Conservation (phyloP, 164 flowering plant species). For the Vitis labrusca region DNA sequence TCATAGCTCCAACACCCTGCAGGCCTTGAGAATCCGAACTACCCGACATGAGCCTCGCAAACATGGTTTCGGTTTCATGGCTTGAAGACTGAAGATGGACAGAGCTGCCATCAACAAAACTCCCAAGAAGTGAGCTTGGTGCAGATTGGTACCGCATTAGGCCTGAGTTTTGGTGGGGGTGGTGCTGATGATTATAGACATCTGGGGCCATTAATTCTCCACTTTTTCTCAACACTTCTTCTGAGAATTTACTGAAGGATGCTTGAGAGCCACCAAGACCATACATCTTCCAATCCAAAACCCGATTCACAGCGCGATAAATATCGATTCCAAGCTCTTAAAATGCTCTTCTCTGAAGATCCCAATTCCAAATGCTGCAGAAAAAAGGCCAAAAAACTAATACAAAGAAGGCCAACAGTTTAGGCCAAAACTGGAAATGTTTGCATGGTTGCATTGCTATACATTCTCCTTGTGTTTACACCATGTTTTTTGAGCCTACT, state of each 20-base stretch:
- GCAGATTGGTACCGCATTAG: conserved; percentile 50
- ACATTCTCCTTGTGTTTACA: no score
- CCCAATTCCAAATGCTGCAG: no score
- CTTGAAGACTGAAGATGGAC: conserved; percentile 29
- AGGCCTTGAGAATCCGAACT: conserved; percentile 5
- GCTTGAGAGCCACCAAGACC: conserved; percentile 7
- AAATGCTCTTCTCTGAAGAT: no score
- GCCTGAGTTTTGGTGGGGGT: conserved; percentile 16
- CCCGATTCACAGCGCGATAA: not conserved
- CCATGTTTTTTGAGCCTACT: no score
- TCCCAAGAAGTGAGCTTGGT: conserved; percentile 45
- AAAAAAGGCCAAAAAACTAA: no score
- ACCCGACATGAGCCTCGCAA: conserved; percentile 11
- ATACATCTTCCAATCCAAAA: not conserved
- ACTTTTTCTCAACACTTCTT: conserved; percentile 16
- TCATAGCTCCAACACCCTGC: conserved; percentile 16
- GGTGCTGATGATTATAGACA: conserved; percentile 3
- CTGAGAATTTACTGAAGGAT: conserved; percentile 6
- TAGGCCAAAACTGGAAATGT: no score
- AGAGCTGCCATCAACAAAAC: conserved; percentile 12
- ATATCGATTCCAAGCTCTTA: no score
- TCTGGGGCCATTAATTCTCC: conserved; percentile 21
- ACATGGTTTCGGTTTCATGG: conserved; percentile 20
- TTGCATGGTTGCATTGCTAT: no score
- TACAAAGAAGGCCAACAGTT: no score